Conservation (phyloP, 352 stramenopile genomes). For the Saprolegnia parasitica region DNA sequence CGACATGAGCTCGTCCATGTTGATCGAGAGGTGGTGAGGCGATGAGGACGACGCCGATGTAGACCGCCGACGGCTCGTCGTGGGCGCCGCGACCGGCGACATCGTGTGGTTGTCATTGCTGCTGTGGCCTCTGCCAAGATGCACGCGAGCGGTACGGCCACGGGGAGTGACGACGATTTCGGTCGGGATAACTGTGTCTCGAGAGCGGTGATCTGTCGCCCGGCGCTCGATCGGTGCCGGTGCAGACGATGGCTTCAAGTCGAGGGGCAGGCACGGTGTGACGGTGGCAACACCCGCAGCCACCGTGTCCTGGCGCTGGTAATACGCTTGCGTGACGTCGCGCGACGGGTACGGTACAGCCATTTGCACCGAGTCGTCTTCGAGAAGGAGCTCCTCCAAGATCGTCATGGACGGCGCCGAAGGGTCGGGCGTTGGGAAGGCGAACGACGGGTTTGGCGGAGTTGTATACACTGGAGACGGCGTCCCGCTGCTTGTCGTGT, state of each 20-base stretch:
- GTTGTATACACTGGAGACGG: conserved; percentile 7
- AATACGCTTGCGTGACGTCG: neutral
- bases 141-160: neutral
- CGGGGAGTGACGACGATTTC: conserved; percentile 6
- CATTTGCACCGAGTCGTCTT: conserved; percentile 1
- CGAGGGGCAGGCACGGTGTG: neutral
- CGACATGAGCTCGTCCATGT: conserved; percentile 20
- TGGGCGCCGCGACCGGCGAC: neutral
- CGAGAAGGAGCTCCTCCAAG: conserved; percentile 7
- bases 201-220: too few relatives aligned
- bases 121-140: neutral
- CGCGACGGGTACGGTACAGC: conserved; percentile 5
- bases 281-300: neutral
- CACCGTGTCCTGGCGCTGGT: conserved; percentile 6
- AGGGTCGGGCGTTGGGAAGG: neutral
- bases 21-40: conserved; percentile 11
- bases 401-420: conserved; percentile 12
- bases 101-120: neutral
- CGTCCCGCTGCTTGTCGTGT: neutral
- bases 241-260: neutral
- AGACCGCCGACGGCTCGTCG: neutral
- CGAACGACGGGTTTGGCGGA: neutral
- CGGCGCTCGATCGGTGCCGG: neutral
- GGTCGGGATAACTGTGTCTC: neutral
- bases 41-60: neutral